Evolutionary conservation across 192 early-diverging fungal species (phyloP), one percentile per base, ranked within the genome.

Genomic region (Coemansia sp.): DNA sequence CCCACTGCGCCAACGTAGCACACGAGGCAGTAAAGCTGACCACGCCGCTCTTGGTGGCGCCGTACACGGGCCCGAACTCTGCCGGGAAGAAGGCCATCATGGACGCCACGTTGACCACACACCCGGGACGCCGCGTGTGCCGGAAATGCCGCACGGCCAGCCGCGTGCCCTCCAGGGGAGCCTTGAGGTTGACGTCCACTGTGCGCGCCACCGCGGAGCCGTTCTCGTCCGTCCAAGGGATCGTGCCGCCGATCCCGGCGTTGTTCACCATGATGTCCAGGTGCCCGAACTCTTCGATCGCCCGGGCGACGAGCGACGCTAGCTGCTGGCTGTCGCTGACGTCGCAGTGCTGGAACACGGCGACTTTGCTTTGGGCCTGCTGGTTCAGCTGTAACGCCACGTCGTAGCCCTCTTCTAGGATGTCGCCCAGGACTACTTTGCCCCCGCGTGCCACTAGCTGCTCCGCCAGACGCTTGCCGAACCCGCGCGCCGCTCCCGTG

Each of bases 61-160:
- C 82, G 66, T 93, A 93, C 9, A 88, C 83, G 2, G 88, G 88
- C 41, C 84, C 82, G 27, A 67, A 67, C 17, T 77, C 61, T n/a
- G 73, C 48, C 1, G 83, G 81, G 51, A 75, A 75, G 19, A 87
- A 73, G 1, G 87, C 91, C 38, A 89, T 88, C 52, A 89, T 79
- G 8, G 87, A 89, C 1, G 91, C 85, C 4, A 86, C 87, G 59
- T 90, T 93, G 40, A 93, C 71, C 19, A 91, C 84, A 9, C 89
- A 85, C 9, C 87, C 90, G 7, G 38, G 54, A 9, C 78, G 80
- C n/a, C 66, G 55, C 24, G 67, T 70, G 22, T 80, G 67, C 7
- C 64, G 46, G 57, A 91, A 76, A 49, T 85, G 71, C n/a, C 77
- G 60, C 17, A 92, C 68, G 0, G 84, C 92, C 25, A 89, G 57